Conservation (phyloP, 2,329 filamentous ascomycete species). For the Clarireedia paspali region DNA sequence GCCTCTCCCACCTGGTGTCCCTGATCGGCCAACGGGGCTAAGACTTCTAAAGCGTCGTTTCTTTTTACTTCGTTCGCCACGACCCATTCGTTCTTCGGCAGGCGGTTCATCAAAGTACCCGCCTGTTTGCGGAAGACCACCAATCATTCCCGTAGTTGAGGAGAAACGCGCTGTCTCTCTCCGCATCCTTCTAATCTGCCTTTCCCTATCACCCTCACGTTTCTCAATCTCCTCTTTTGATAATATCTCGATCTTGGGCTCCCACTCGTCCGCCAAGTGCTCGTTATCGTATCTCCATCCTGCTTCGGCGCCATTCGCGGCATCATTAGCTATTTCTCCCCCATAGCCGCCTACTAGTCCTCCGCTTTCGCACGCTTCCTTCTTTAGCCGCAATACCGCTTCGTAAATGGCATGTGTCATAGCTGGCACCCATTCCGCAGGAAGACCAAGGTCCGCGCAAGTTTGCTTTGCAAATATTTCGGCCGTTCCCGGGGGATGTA, state of each 20-base stretch:
- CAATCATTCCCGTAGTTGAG: conserved; percentile 73
- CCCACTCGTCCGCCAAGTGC: conserved; percentile 76
- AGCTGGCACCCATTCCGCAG: conserved; percentile 87
- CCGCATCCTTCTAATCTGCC: conserved; percentile 77
- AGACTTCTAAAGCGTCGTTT: conserved; percentile 87
- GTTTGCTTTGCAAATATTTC: conserved; percentile 90
- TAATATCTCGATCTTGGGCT: conserved; percentile 71
- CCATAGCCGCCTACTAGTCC: conserved; percentile 71
- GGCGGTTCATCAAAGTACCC: conserved; percentile 46
- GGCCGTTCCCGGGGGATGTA: conserved; percentile 85
- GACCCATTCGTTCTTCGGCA: conserved; percentile 73
- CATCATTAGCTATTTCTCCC: conserved; percentile 78
- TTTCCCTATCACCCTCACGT: conserved; percentile 86
- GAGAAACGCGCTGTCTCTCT: conserved; percentile 91
- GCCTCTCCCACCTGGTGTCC: conserved; percentile 62
- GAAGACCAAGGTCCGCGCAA: conserved; percentile 82
- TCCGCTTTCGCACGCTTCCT: conserved; percentile 90
- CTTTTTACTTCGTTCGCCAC: conserved; percentile 90
- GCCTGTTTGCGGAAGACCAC: conserved; percentile 55
- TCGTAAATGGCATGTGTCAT: conserved; percentile 98
- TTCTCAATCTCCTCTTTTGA: conserved; percentile 98
- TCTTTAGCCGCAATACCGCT: conserved; percentile 84
- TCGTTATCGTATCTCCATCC: conserved; percentile 97
- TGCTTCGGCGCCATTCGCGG: conserved; percentile 71
- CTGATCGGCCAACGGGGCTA: conserved; percentile 65